phyloP scores from a whole-genome alignment of 345 rosid genomes.

The Eucalyptus paniculata region DNA sequence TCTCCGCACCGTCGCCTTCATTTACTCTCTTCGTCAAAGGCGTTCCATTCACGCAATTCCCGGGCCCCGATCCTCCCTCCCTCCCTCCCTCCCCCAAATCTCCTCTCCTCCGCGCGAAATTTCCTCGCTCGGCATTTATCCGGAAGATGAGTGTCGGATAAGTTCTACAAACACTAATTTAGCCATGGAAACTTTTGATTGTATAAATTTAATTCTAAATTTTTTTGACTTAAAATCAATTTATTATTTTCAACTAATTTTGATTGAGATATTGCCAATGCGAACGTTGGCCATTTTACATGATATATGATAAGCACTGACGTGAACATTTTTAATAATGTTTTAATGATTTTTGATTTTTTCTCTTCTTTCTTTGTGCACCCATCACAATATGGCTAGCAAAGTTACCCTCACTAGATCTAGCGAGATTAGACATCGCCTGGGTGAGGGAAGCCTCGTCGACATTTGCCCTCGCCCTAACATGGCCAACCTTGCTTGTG shows the following conservation, averaged over 20 bases:
- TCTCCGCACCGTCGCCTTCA: background rate
- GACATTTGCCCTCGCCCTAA: too few species aligned
- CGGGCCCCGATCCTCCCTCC: background rate
- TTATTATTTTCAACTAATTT: too few species aligned
- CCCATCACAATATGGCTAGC: rapidly evolving
- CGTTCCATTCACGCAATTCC: background rate
- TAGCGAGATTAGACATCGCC: rapidly evolving
- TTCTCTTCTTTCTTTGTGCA: rapidly evolving
- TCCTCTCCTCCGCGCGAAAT: background rate
- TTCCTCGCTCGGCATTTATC: background rate
- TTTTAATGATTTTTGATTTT: rapidly evolving
- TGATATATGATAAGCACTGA: rapidly evolving
- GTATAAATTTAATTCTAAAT: rapidly evolving
- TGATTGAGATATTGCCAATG: rapidly evolving
- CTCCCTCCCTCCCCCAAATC: background rate
- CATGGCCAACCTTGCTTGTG: rapidly evolving
- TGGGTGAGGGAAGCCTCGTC: rapidly evolving
- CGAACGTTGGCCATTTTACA: too few species aligned
- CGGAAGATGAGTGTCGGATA: background rate
- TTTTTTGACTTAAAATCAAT: rapidly evolving
- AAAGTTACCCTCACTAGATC: rapidly evolving
- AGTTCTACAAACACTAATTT: background rate
- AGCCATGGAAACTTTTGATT: rapidly evolving
- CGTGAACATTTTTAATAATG: rapidly evolving
- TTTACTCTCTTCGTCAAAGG: background rate